Evolutionary conservation across 768 basidiomycete species (phyloP).

Genomic region (Astraeus odoratus): DNA sequence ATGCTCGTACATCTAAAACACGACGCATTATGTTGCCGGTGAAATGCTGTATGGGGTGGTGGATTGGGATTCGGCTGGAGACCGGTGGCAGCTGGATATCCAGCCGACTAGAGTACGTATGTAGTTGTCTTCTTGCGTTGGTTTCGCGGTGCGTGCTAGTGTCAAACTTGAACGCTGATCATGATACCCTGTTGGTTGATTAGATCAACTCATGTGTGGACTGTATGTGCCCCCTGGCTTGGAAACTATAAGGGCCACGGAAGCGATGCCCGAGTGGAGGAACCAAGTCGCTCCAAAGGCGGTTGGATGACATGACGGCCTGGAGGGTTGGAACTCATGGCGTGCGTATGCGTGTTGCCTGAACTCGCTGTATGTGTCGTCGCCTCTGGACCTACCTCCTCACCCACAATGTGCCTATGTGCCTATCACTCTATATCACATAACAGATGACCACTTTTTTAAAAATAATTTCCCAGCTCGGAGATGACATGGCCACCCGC

Average conservation of each 20-base stretch:
- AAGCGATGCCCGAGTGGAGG: slow-evolving; percentile 41
- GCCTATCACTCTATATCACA: neutral
- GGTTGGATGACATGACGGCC: slow-evolving; percentile 29
- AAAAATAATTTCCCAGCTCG: slow-evolving; percentile 44
- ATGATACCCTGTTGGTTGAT: too few species aligned
- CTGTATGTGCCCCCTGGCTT: slow-evolving; percentile 38
- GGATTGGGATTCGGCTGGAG: slow-evolving; percentile 28
- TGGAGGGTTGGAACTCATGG: slow-evolving; percentile 40
- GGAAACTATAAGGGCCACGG: slow-evolving; percentile 33
- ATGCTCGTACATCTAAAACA: slow-evolving; percentile 37
- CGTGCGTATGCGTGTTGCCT: slow-evolving; percentile 25
- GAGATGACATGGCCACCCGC: slow-evolving; percentile 37
- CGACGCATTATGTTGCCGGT: slow-evolving; percentile 43
- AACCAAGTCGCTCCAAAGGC: slow-evolving; percentile 34
- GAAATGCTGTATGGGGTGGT: slow-evolving; percentile 41
- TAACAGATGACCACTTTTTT: slow-evolving; percentile 43
- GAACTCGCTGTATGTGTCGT: neutral
- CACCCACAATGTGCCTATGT: too few species aligned
- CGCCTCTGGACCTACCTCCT: neutral
- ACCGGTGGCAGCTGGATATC: slow-evolving; percentile 32
- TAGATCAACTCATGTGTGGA: slow-evolving; percentile 43
- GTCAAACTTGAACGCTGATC: too few species aligned
- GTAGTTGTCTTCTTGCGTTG: too few species aligned
- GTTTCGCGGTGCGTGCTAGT: too few species aligned
- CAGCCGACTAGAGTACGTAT: slow-evolving; percentile 36